These are phyloP conservation scores for Nicotiana otophora DNA, from an alignment of 257 asterid species.

Conservation along the genomic window DNA sequence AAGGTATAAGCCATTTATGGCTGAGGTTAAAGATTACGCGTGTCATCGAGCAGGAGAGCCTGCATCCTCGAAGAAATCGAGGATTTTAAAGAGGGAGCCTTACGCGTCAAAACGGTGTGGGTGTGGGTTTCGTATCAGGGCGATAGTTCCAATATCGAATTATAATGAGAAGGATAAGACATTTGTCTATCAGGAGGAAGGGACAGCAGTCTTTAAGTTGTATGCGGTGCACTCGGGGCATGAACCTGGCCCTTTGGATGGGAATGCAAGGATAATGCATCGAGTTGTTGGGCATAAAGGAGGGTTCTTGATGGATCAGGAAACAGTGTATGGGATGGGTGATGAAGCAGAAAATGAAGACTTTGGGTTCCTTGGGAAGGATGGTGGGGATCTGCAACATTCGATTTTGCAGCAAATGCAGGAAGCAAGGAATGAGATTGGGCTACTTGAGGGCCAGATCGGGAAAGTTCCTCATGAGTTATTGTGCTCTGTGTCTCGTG, in stretches of 20 bases:
- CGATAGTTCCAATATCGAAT: slow-evolving; percentile 88
- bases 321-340: slow-evolving; percentile 60
- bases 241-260: slow-evolving; percentile 94
- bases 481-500: slow-evolving; percentile 66
- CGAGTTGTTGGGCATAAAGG: slow-evolving; percentile 88
- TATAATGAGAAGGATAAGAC: slow-evolving; percentile 90
- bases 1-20: slow-evolving; percentile 97
- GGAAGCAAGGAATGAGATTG: slow-evolving; percentile 74
- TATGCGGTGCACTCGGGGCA: slow-evolving; percentile 96
- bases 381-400: slow-evolving; percentile 56
- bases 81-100: slow-evolving; percentile 76
- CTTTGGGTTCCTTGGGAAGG: slow-evolving; percentile 61
- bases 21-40: slow-evolving; percentile 97
- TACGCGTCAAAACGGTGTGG: slow-evolving; percentile 91
- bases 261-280: slow-evolving; percentile 95
- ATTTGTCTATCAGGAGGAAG: slow-evolving; percentile 93
- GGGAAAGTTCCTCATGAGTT: slow-evolving; percentile 51
- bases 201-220: slow-evolving; percentile 89
- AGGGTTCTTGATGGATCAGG: slow-evolving; percentile 78
- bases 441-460: slow-evolving; percentile 74
- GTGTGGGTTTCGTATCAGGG: slow-evolving; percentile 88
- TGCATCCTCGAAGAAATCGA: slow-evolving; percentile 68
- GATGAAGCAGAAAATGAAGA: slow-evolving; percentile 76
- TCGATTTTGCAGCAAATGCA: slow-evolving; percentile 70
- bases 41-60: slow-evolving; percentile 98